phyloP scores from a whole-genome alignment of 2,329 filamentous ascomycete genomes.

The Blastomyces parvus region DNA sequence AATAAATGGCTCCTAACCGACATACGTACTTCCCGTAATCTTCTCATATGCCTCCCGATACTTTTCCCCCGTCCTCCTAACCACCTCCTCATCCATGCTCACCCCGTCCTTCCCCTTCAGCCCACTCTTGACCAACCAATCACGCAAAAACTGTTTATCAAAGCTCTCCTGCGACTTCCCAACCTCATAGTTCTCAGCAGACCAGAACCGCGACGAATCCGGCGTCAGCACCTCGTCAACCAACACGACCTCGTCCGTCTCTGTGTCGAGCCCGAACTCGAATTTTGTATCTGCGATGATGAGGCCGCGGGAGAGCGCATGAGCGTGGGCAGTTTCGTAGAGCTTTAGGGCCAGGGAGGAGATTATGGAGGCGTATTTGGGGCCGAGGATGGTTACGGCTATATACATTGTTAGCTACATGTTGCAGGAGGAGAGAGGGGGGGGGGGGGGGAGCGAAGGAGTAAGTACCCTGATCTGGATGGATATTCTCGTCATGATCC shows the following conservation, averaged over 20 bases:
- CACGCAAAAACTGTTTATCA: slow-evolving; percentile 75
- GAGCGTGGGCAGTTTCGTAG: slow-evolving; percentile 46
- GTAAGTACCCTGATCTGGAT: slow-evolving; percentile 50
- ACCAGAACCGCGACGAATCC: slow-evolving; percentile 81
- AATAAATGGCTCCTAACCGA: slow-evolving; percentile 60
- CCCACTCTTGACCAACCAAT: slow-evolving; percentile 67
- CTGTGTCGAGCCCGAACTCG: slow-evolving; percentile 61
- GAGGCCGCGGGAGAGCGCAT: slow-evolving; percentile 48
- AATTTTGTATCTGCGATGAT: slow-evolving; percentile 73
- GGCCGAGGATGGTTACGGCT: slow-evolving; percentile 54
- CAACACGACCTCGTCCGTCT: slow-evolving; percentile 58
- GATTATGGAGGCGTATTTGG: slow-evolving; percentile 54
- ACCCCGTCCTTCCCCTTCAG: slow-evolving; percentile 68
- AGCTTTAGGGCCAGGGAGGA: slow-evolving; percentile 55
- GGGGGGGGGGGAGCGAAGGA: background rate
- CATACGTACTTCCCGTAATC: slow-evolving; percentile 47
- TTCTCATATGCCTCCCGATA: slow-evolving; percentile 68
- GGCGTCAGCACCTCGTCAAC: slow-evolving; percentile 82
- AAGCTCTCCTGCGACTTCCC: slow-evolving; percentile 73
- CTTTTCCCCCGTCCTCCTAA: slow-evolving; percentile 57
- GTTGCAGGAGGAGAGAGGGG: background rate
- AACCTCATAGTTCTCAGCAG: slow-evolving; percentile 58
- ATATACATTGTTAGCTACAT: slow-evolving; percentile 13
- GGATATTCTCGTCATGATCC: slow-evolving; percentile 77
- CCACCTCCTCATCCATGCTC: slow-evolving; percentile 61